phyloP scores from a whole-genome alignment of 1,284 basidiomycete genomes.

The Microbotryum saponariae region DNA sequence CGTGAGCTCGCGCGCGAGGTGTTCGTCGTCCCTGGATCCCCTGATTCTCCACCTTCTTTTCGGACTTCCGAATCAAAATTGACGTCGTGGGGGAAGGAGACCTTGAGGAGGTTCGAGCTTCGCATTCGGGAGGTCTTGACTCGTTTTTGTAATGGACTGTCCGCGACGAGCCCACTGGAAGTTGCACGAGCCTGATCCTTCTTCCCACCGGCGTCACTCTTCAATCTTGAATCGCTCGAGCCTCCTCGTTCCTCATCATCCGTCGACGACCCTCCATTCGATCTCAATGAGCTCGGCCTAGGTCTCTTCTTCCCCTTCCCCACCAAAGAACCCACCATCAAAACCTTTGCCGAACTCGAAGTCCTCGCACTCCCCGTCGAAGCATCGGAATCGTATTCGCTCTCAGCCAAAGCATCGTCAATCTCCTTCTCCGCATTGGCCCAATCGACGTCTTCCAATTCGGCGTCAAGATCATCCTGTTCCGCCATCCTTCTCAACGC shows the following conservation, averaged over 20 bases:
- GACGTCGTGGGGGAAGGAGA: constrained; percentile 15
- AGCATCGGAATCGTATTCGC: constrained; percentile 50
- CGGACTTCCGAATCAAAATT: neutral
- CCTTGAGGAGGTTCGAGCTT: constrained; percentile 22
- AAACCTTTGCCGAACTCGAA: neutral
- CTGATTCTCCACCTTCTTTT: neutral
- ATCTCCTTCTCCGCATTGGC: constrained; percentile 73
- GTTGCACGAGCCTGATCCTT: neutral
- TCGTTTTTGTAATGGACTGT: constrained; percentile 27
- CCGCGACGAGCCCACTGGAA: neutral
- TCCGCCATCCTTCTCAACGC: too few species aligned
- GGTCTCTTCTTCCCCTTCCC: neutral
- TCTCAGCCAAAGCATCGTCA: constrained; percentile 75
- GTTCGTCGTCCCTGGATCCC: neutral
- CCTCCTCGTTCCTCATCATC: neutral
- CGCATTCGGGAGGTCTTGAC: constrained; percentile 23
- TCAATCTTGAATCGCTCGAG: neutral
- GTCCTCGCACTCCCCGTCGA: neutral
- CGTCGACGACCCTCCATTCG: constrained; percentile 2
- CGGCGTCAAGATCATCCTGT: constrained; percentile 16
- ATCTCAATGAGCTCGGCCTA: neutral
- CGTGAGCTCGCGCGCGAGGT: neutral
- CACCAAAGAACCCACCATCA: neutral
- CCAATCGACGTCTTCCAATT: constrained; percentile 47
- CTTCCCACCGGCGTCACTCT: neutral